A percentile compares a stretch with the other conserved stretches of the same genome.
Evolutionary conservation across 768 basidiomycete species (phyloP).

Genomic region (Mrakia hoshinonis): DNA sequence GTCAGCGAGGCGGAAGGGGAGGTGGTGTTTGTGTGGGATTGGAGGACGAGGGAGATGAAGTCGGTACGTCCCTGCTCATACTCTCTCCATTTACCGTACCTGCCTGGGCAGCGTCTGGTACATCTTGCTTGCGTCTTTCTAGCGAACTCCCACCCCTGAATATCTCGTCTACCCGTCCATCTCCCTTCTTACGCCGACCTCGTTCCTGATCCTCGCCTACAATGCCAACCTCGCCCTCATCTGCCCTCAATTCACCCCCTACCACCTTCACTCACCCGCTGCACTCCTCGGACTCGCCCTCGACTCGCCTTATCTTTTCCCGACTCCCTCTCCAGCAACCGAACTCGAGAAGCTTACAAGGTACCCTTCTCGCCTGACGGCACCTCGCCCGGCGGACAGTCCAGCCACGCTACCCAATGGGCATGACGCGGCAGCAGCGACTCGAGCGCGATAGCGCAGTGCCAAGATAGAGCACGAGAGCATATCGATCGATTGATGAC

Average conservation of each 20-base stretch:
- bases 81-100: background rate
- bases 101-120: no score
- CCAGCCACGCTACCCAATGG: no score
- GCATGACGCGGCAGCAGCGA: no score
- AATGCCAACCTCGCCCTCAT: no score
- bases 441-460: no score
- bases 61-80: slow-evolving; percentile 14
- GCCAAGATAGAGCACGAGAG: no score
- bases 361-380: no score
- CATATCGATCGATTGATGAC: no score
- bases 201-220: slow-evolving; percentile 11
- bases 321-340: background rate
- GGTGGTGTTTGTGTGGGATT: background rate
- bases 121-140: background rate
- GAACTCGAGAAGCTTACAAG: background rate
- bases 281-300: background rate
- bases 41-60: background rate
- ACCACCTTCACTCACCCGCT: background rate
- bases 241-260: background rate
- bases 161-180: slow-evolving; percentile 13
- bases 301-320: background rate
- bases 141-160: background rate
- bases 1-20: background rate
- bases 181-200: slow-evolving; percentile 7
- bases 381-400: no score